Conservation (phyloP, 148 eudicot genomes). For the Diospyros kaki region DNA sequence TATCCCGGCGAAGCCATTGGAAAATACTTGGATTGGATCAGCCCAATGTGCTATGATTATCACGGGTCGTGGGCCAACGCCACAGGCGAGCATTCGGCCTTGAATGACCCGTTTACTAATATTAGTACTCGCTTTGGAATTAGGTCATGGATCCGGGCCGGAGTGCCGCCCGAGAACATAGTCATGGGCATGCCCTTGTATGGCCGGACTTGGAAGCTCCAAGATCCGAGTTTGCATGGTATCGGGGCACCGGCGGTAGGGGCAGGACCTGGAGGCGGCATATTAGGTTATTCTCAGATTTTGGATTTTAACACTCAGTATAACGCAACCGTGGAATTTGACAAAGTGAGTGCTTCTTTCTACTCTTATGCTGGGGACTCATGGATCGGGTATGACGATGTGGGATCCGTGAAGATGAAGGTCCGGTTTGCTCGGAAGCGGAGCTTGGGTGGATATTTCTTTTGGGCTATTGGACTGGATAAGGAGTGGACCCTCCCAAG, state of each 20-base stretch:
- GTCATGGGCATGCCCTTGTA: conserved; percentile 13
- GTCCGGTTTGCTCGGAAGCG: conserved; percentile 4
- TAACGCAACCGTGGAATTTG: conserved; percentile 1
- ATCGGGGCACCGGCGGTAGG: conserved; percentile 12
- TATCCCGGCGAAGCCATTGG: conserved; percentile 5
- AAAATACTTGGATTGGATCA: conserved; percentile 17
- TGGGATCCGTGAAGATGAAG: conserved; percentile 9
- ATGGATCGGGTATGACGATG: conserved; percentile 13
- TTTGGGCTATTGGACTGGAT: conserved; percentile 14
- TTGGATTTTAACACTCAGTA: conserved; percentile 3
- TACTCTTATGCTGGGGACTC: conserved; percentile 16
- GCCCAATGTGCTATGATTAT: conserved; percentile 14
- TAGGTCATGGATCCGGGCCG: conserved; percentile 13
- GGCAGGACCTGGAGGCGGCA: conserved; percentile 7
- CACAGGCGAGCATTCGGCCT: conserved; percentile 12
- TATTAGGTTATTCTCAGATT: conserved; percentile 14
- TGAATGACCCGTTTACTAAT: conserved; percentile 3
- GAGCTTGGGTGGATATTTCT: conserved; percentile 14
- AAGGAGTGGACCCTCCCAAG: conserved; percentile 10
- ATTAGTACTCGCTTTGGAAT: conserved; percentile 8
- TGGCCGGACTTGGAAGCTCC: conserved; percentile 14
- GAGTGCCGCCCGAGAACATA: conserved; percentile 8
- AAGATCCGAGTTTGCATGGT: conserved; percentile 6
- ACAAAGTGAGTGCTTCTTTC: not conserved
- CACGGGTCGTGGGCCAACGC: conserved; percentile 4